Evolutionary conservation across 176 grass and related monocot genomes (phyloP).

Genomic region (Carex parvula): DNA sequence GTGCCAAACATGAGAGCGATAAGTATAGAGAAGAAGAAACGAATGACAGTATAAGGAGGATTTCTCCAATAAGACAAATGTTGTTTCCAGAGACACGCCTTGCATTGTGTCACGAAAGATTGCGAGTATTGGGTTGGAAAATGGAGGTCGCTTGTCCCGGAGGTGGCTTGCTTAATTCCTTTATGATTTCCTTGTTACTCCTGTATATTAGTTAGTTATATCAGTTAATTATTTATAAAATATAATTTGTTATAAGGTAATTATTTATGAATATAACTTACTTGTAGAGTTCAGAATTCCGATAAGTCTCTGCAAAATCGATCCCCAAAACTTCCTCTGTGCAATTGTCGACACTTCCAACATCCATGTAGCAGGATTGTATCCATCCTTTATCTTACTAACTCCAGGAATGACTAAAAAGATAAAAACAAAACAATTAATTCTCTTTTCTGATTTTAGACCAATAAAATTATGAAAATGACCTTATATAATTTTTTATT

Average conservation of each 20-base stretch:
- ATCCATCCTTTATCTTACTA: conserved; percentile 45
- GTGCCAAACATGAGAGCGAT: conserved; percentile 50
- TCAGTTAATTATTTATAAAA: neutral
- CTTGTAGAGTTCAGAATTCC: conserved; percentile 49
- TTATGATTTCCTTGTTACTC: conserved; percentile 48
- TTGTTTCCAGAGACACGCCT: conserved; percentile 54
- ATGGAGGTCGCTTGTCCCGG: conserved; percentile 39
- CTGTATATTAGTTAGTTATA: conserved; percentile 25
- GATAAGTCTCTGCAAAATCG: conserved; percentile 38
- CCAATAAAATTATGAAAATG: neutral
- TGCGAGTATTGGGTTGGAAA: conserved; percentile 46
- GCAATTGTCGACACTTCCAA: conserved; percentile 50
- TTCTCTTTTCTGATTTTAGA: neutral
- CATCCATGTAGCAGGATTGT: conserved; percentile 67
- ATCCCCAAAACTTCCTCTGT: conserved; percentile 45
- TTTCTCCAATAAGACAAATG: conserved; percentile 56
- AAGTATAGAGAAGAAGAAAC: conserved; percentile 53
- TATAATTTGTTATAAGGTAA: neutral
- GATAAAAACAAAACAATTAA: neutral
- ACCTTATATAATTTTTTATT: neutral
- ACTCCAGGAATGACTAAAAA: conserved; percentile 39
- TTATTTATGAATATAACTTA: conserved; percentile 29
- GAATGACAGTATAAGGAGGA: conserved; percentile 49
- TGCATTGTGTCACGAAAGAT: conserved; percentile 42
- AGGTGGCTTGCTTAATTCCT: conserved; percentile 34